These are phyloP conservation scores for Flaveria bidentis DNA, from an alignment of 129 eudicot genomes.

Conservation along the genomic window DNA sequence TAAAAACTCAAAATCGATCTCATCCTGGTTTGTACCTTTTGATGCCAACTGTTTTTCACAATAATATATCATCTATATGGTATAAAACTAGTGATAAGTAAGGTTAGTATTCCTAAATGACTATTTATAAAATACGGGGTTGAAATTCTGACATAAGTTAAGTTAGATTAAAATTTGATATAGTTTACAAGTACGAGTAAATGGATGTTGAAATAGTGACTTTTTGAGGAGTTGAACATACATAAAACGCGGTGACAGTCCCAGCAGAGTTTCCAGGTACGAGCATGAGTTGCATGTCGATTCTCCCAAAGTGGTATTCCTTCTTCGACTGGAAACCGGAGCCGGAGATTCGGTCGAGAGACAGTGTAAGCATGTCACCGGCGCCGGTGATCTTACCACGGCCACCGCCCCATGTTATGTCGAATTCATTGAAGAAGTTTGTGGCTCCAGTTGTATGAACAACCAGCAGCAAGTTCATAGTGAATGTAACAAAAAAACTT, in stretches of 20 bases:
- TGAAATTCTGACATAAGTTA: too few relatives aligned
- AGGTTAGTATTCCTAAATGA: too few relatives aligned
- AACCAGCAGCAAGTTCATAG: slow-evolving; percentile 3
- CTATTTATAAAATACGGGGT: too few relatives aligned
- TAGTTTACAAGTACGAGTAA: too few relatives aligned
- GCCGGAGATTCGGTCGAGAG: slow-evolving; percentile 46
- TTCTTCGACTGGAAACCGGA: slow-evolving; percentile 48
- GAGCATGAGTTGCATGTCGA: slow-evolving; percentile 49
- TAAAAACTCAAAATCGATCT: slow-evolving; percentile 51
- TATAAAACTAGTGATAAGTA: too few relatives aligned
- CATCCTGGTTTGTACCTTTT: slow-evolving; percentile 30
- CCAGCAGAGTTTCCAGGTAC: slow-evolving; percentile 55
- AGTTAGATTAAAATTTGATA: too few relatives aligned
- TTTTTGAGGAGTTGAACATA: not conserved
- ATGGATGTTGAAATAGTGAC: too few relatives aligned
- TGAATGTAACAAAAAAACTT: not conserved
- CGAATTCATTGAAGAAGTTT: slow-evolving; percentile 37
- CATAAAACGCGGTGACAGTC: slow-evolving; percentile 42
- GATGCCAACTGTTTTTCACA: slow-evolving; percentile 27
- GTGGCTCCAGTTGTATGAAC: not conserved
- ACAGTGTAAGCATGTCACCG: slow-evolving; percentile 42
- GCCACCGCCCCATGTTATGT: slow-evolving; percentile 46
- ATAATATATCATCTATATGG: too few relatives aligned
- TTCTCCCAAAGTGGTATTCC: slow-evolving; percentile 34
- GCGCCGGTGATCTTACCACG: slow-evolving; percentile 39